These are phyloP conservation scores for Eruca vesicaria DNA, from an alignment of 441 rosid genomes.

Conservation along the genomic window DNA sequence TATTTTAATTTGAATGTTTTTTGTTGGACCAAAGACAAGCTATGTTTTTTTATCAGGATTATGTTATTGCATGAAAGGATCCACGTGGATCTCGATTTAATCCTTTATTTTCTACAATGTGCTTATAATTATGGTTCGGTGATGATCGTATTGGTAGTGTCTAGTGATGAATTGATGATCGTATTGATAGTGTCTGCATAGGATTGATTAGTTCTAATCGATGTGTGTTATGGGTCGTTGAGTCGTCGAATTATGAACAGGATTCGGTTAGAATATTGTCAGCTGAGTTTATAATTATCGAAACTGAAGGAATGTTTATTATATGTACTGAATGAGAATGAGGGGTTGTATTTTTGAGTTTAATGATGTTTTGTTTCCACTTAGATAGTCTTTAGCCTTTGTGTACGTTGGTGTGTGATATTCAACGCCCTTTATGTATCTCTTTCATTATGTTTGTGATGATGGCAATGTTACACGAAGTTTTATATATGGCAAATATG, in stretches of 20 bases:
- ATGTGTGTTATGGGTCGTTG: not conserved
- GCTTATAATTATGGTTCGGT: not conserved
- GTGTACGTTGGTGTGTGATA: not conserved
- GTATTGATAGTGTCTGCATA: not conserved
- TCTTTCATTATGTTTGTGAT: not conserved
- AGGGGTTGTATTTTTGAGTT: not conserved
- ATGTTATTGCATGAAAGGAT: constrained; percentile 3
- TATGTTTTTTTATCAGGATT: constrained; percentile 13
- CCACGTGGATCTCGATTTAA: not conserved
- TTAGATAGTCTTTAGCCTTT: not conserved
- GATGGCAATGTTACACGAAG: not conserved
- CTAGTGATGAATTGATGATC: constrained; percentile 2
- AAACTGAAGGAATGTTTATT: not conserved
- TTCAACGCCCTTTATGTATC: not conserved
- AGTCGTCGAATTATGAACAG: not conserved
- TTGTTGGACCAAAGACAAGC: constrained; percentile 22
- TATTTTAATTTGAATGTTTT: constrained; percentile 8
- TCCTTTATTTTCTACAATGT: not conserved
- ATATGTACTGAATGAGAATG: not conserved
- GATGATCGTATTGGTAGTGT: not conserved
- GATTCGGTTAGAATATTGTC: not conserved
- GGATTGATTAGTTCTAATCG: not conserved
- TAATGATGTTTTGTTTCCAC: not conserved
- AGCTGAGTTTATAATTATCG: not conserved
- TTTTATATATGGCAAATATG: not conserved